Evolutionary conservation across 305 asterid genomes (phyloP).

Genomic region (Fraxinus ornus): DNA sequence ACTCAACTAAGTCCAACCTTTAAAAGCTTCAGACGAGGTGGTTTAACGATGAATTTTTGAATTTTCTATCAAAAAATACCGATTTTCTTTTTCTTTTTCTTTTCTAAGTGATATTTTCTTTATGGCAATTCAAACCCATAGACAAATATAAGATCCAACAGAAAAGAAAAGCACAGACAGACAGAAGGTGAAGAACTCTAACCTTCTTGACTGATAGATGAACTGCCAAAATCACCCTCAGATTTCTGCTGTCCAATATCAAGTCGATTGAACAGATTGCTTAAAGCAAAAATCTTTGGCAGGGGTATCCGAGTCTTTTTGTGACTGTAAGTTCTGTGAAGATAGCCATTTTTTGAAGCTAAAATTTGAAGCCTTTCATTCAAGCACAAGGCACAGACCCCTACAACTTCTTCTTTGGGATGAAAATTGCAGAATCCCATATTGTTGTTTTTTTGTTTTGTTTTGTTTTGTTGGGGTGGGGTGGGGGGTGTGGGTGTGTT

Average conservation of each 20-base stretch:
- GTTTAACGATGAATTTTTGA: too few species aligned
- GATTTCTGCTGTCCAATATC: constrained; percentile 28
- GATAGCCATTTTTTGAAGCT: constrained; percentile 24
- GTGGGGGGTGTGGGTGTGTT: too few species aligned
- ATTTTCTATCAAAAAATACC: neutral
- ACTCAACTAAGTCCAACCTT: neutral
- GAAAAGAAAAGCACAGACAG: neutral
- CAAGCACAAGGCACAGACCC: constrained; percentile 45
- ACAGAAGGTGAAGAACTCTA: neutral
- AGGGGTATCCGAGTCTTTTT: neutral
- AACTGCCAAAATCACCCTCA: neutral
- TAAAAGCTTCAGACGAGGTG: neutral
- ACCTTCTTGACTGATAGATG: constrained; percentile 41
- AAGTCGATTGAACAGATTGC: constrained; percentile 33
- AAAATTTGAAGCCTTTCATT: constrained; percentile 38
- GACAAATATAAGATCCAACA: too few species aligned
- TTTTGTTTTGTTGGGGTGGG: too few species aligned
- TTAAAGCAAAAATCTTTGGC: constrained; percentile 39
- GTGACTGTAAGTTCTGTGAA: neutral
- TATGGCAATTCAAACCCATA: too few species aligned
- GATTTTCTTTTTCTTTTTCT: too few species aligned
- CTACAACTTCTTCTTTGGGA: constrained; percentile 33
- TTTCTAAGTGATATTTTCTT: too few species aligned
- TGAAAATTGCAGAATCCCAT: constrained; percentile 35
- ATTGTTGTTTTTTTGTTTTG: neutral